Conservation (phyloP, 164 flowering plant genomes). For the Warburgia ugandensis region DNA sequence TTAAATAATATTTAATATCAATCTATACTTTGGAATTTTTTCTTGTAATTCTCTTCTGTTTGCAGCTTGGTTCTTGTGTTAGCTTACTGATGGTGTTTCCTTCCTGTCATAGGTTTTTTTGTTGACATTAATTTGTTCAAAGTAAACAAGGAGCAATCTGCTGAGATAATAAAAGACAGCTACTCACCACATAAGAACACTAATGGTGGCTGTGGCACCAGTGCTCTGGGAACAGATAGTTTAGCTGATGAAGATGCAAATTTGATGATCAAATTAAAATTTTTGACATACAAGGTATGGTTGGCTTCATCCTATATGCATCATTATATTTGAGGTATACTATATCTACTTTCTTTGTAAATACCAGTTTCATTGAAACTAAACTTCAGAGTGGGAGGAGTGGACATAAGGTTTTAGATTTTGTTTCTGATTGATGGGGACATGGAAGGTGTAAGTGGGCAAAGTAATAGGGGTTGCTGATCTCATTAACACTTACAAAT, state of each 20-base stretch:
- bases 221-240: conserved; percentile 30
- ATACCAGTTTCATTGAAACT: no score
- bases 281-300: conserved; percentile 85
- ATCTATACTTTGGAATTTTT: background rate
- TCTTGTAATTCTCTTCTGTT: background rate
- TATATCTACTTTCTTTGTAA: background rate
- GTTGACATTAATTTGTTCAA: conserved; percentile 84
- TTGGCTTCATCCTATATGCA: background rate
- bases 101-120: conserved; percentile 63
- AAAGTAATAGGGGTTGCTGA: no score
- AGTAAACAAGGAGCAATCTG: conserved; percentile 50
- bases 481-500: no score
- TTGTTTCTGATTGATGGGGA: no score
- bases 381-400: no score
- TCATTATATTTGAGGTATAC: background rate
- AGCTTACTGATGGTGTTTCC: background rate
- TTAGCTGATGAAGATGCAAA: conserved; percentile 94
- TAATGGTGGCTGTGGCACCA: conserved; percentile 21
- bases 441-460: no score
- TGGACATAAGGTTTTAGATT: no score
- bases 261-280: conserved; percentile 86
- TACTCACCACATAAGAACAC: conserved; percentile 15
- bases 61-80: background rate
- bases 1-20: no score
- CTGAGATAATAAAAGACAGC: conserved; percentile 34